Evolutionary conservation across 1,284 basidiomycete species (phyloP), one percentile per base, ranked within the genome.

Genomic region (Trichosporon sp.): DNA sequence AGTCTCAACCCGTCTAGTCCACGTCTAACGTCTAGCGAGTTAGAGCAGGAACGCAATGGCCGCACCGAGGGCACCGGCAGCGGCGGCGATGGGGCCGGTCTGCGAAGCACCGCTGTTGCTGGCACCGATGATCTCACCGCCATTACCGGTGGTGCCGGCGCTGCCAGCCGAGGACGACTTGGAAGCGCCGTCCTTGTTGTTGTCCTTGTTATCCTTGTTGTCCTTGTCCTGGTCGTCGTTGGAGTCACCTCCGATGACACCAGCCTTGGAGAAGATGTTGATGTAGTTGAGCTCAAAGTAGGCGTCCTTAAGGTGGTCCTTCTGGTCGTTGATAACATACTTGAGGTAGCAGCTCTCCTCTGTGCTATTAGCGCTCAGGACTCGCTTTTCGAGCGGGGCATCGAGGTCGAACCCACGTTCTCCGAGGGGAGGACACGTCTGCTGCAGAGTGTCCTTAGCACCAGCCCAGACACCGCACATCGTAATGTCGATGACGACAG

Each of bases 401-500:
- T 32, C 14, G 16, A 35, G 59, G 32, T 63, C 59, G 31, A 63
- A 63, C 59, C 32, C 59, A 63, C 59, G 59, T 63, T 35, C 59
- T n/a, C 16, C 68, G 14, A 84, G 76, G 4, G 78, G 71, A 8
- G 78, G 78, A 82, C 92, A 93, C 0, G 91, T 92, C 78, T 89
- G 79, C 12, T 86, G 82, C 80, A 91, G 91, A 43, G 88, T 84
- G 38, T 82, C 76, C 4, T 87, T 48, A n/a, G 84, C 80, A 5
- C 88, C 88, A 3, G 89, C 79, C 87, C 87, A 89, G 72, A 83
- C 83, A 31, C 89, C 83, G 71, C 92, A 93, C 11, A 92, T 87
- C 1, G 91, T 91, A 72, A 91, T 91, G 79, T 90, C 89, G 74
- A 92, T 89, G 77, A 93, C 91, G 64, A 92, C 86, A 69, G 88